A percentile compares a stretch with the other conserved stretches of the same genome.
These are phyloP conservation scores for Hygrophoropsis aurantiaca DNA, from an alignment of 768 basidiomycete species.

Conservation along the genomic window DNA sequence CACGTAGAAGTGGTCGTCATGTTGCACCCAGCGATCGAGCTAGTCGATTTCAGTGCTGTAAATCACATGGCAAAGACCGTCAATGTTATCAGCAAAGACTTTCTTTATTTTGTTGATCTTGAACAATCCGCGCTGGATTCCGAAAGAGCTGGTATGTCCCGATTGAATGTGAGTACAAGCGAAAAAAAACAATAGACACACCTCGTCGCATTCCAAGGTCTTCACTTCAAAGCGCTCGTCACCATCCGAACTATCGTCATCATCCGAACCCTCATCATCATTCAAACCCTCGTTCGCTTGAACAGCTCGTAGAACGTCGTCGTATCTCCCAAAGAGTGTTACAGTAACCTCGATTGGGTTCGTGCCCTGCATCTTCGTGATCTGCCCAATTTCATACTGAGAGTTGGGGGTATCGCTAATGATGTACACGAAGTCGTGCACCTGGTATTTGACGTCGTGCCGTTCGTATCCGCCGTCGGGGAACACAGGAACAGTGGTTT, in stretches of 20 bases:
- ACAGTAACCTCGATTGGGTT: conserved; percentile 34
- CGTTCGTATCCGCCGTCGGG: conserved; percentile 39
- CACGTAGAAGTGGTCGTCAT: conserved; percentile 61
- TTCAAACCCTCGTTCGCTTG: no score
- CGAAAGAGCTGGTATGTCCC: no score
- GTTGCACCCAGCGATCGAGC: conserved; percentile 40
- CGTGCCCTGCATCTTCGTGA: conserved; percentile 38
- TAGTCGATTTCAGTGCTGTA: conserved; percentile 31
- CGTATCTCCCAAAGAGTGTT: conserved; percentile 45
- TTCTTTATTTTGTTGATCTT: conserved; percentile 28
- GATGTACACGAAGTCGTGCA: conserved; percentile 62
- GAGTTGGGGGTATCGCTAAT: conserved; percentile 28
- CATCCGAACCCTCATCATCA: no score
- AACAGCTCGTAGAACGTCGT: conserved; percentile 32
- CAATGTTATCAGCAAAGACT: conserved; percentile 38
- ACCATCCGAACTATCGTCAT: no score
- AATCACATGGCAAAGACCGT: conserved; percentile 55
- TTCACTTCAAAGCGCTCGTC: no score
- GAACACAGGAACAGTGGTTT: conserved; percentile 23
- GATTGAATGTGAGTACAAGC: no score
- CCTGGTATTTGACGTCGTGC: conserved; percentile 51
- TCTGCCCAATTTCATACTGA: conserved; percentile 54
- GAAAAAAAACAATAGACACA: no score
- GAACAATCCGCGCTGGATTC: conserved; percentile 44
- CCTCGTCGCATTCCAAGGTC: conserved; percentile 42